Evolutionary conservation across 371 early-diverging fungal genomes (phyloP), one percentile per base, ranked within the genome.

Genomic region (Batrachochytrium dendrobatidis): DNA sequence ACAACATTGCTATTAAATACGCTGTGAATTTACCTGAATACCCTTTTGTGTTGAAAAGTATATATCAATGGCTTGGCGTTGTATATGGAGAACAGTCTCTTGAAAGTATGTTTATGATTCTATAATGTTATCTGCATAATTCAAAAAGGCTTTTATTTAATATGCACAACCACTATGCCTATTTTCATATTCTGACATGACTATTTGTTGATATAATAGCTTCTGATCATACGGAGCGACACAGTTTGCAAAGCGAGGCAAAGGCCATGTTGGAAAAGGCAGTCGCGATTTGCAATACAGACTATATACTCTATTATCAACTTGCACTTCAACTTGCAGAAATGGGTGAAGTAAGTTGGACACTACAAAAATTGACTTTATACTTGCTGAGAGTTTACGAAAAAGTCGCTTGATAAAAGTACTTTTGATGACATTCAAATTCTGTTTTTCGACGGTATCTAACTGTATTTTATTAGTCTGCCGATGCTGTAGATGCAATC

Each of bases 11-110:
- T 17, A 53, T 45, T 6, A 53, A 59, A 17, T 67, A 70, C 46
- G 61, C 60, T 6, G 18, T 58, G 0, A 24, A 31, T 29, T 20
- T 57, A 1, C 20, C 54, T 1, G 31, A 59, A 26, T 59, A 43
- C 31, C 25, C 53, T 2, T 52, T 55, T 2, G 54, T 80, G 6
- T 58, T 68, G 18, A 70, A 71, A 10, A 39, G 67, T 12, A 81
- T 83, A 0, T 74, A 79, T 58, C 75, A 81, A 34, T 72, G 73
- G 18, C 67, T 79, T 2, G 90, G 85, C n/a, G 65, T 78, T 20
- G 82, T 83, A 0, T 83, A 81, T 64, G 83, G 87, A 0, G 74
- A 84, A 43, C 58, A 82, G 48, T 87, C 83, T 0, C 66, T 70
- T 49, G 83, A 85, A 58, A 78, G 86, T 84, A 68, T 61, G 70